phyloP scores from a whole-genome alignment of 2,329 filamentous ascomycete species.

The Ramularia endophylla region DNA sequence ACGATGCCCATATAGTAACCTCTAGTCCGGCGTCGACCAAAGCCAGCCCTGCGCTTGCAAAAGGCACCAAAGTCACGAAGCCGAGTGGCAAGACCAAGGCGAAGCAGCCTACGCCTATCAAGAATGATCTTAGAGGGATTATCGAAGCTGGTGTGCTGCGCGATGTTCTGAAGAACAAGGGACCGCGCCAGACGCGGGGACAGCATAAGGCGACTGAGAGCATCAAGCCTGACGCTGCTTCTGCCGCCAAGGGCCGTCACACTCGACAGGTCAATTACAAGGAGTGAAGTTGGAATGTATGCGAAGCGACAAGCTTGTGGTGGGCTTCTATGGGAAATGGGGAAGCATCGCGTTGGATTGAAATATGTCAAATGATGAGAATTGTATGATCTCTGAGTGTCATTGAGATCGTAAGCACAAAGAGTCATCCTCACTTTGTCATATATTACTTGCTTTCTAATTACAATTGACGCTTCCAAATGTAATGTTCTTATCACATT shows the following conservation, averaged over 20 bases:
- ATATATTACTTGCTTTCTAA: too few species aligned
- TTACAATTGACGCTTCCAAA: too few species aligned
- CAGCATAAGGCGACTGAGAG: slow-evolving; percentile 8
- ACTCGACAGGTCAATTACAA: neutral
- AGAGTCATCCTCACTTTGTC: too few species aligned
- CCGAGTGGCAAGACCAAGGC: neutral
- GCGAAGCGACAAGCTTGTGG: neutral
- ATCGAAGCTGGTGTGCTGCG: neutral
- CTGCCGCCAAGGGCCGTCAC: slow-evolving; percentile 15
- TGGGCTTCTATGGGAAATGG: neutral
- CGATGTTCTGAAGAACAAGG: neutral
- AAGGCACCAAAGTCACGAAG: neutral
- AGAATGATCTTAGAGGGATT: neutral
- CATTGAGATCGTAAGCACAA: too few species aligned
- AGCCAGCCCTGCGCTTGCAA: neutral
- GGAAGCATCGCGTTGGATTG: too few species aligned
- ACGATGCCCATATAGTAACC: neutral
- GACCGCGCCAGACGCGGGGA: slow-evolving; percentile 12
- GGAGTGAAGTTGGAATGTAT: neutral
- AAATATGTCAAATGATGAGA: too few species aligned
- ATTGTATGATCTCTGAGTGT: too few species aligned
- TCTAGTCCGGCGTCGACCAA: neutral
- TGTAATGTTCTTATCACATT: neutral
- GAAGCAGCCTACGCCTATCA: neutral
- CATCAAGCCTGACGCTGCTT: slow-evolving; percentile 8